Percentiles rank a stretch among this genome's conserved stretches.
Evolutionary conservation across 805 yeast genomes (phyloP).

Genomic region (Kodamaea hsintzibuensis): DNA sequence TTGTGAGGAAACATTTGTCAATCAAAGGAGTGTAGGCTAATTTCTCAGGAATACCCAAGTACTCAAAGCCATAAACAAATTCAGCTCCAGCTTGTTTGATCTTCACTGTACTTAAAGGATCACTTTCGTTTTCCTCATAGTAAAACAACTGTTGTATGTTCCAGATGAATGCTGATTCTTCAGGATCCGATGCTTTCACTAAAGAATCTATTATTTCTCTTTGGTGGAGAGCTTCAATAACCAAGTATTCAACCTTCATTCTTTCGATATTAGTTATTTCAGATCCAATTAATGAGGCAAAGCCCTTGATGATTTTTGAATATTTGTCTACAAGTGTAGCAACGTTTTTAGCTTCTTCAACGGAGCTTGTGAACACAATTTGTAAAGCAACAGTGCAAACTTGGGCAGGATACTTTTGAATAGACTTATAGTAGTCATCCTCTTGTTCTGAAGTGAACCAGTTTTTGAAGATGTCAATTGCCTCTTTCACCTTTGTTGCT

Average conservation of each 20-base stretch:
- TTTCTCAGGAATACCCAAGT: slow-evolving; percentile 70
- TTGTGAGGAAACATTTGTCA: slow-evolving; percentile 59
- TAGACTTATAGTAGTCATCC: slow-evolving; percentile 25
- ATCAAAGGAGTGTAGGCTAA: slow-evolving; percentile 77
- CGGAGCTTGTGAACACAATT: slow-evolving; percentile 50
- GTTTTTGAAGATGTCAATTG: slow-evolving; percentile 10
- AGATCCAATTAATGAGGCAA: slow-evolving; percentile 27
- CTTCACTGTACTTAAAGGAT: slow-evolving; percentile 33
- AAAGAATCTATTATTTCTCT: slow-evolving; percentile 30
- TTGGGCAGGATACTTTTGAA: slow-evolving; percentile 55
- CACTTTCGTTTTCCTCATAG: slow-evolving; percentile 22
- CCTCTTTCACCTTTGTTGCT: slow-evolving; percentile 25
- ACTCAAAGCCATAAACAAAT: slow-evolving; percentile 76
- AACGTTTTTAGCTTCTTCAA: slow-evolving; percentile 28
- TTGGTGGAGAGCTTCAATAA: slow-evolving; percentile 69
- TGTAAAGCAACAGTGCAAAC: slow-evolving; percentile 55
- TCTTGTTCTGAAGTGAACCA: neutral
- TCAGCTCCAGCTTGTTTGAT: slow-evolving; percentile 54
- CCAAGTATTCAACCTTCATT: slow-evolving; percentile 55
- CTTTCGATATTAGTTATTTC: slow-evolving; percentile 31
- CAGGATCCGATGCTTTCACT: neutral
- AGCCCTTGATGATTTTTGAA: slow-evolving; percentile 15
- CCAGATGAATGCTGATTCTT: slow-evolving; percentile 43
- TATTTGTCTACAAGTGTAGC: slow-evolving; percentile 7
- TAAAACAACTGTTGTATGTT: slow-evolving; percentile 52